Conservation (phyloP, 1,284 basidiomycete genomes). For the Irpex lacteus region DNA sequence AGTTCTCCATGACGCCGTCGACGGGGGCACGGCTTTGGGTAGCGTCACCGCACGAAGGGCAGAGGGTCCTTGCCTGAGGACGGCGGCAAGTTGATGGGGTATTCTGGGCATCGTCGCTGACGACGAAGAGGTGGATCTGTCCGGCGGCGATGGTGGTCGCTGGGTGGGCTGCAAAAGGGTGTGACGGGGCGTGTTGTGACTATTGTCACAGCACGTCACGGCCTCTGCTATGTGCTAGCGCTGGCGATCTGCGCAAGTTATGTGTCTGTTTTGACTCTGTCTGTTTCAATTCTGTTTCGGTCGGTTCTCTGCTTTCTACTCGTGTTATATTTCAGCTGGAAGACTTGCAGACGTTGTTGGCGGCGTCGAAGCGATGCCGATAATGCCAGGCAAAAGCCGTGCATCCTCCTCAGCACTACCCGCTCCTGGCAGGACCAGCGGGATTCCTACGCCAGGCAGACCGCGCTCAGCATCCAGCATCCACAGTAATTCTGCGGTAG, state of each 20-base stretch:
- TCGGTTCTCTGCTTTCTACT: background rate
- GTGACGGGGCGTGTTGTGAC: background rate
- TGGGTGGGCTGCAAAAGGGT: background rate
- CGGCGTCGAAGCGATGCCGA: slow-evolving; percentile 28
- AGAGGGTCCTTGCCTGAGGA: slow-evolving; percentile 21
- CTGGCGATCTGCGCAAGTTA: too few relatives aligned
- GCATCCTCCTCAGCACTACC: slow-evolving; percentile 49
- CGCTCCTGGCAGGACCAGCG: slow-evolving; percentile 51
- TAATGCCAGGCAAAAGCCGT: slow-evolving; percentile 52
- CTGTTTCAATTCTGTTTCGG: background rate
- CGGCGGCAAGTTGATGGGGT: slow-evolving; percentile 22
- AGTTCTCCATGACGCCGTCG: slow-evolving; percentile 5
- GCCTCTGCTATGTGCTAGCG: background rate
- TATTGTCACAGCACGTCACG: background rate
- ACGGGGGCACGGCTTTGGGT: slow-evolving; percentile 6
- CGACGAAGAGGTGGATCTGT: background rate
- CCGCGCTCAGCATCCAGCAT: slow-evolving; percentile 61
- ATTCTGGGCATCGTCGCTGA: slow-evolving; percentile 24
- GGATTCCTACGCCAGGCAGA: slow-evolving; percentile 70
- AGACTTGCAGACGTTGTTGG: background rate
- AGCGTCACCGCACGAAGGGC: slow-evolving; percentile 2
- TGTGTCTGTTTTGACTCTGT: background rate
- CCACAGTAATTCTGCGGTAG: slow-evolving; percentile 24
- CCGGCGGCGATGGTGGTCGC: background rate
- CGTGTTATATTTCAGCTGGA: background rate